Conservation (phyloP, 2,329 filamentous ascomycete species). For the Paraphoma chrysanthemicola region DNA sequence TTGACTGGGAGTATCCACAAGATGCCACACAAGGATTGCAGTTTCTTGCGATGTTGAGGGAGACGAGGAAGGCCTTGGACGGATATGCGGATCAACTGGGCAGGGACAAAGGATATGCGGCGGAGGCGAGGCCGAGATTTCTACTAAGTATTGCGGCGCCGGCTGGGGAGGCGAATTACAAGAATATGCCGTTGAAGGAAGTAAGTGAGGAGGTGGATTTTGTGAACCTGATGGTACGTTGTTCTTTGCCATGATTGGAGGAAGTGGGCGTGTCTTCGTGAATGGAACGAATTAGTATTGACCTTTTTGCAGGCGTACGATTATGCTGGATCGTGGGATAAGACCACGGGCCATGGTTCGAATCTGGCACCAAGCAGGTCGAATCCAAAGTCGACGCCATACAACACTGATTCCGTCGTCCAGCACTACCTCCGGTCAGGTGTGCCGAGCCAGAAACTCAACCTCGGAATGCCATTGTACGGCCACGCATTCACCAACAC, state of each 20-base stretch:
- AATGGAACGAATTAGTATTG: too few relatives aligned
- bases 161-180: slow-evolving; percentile 52
- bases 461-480: slow-evolving; percentile 91
- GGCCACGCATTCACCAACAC: slow-evolving; percentile 85
- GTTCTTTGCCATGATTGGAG: neutral
- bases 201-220: slow-evolving; percentile 56
- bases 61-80: slow-evolving; percentile 48
- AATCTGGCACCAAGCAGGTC: slow-evolving; percentile 71
- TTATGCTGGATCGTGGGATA: slow-evolving; percentile 80
- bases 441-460: slow-evolving; percentile 74
- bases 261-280: too few relatives aligned
- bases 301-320: slow-evolving; percentile 50
- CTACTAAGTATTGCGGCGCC: slow-evolving; percentile 55
- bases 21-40: slow-evolving; percentile 49
- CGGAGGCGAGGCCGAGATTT: slow-evolving; percentile 46
- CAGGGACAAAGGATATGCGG: slow-evolving; percentile 12
- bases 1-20: slow-evolving; percentile 59
- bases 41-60: slow-evolving; percentile 49
- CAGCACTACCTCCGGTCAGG: slow-evolving; percentile 69
- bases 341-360: slow-evolving; percentile 75
- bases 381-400: slow-evolving; percentile 74
- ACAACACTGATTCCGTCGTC: slow-evolving; percentile 75
- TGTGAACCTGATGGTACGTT: slow-evolving; percentile 55
- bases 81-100: slow-evolving; percentile 47
- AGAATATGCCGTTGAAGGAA: slow-evolving; percentile 49